Conservation (phyloP, 106 monocot genomes). For the Acorus calamus region DNA sequence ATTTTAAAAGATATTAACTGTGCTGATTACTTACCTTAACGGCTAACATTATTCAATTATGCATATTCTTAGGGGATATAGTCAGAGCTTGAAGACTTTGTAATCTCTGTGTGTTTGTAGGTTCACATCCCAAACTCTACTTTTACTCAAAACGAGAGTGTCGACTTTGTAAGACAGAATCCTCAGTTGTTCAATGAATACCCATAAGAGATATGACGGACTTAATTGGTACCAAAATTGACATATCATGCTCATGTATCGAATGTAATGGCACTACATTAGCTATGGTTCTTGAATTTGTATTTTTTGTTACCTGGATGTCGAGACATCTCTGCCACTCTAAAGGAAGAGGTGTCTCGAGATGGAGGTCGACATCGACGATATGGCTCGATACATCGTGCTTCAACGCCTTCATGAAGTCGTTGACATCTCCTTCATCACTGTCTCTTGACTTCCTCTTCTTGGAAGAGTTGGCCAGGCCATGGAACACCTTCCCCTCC, state of each 20-base stretch:
- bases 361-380: constrained; percentile 36
- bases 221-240: neutral
- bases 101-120: too few species aligned
- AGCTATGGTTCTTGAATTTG: neutral
- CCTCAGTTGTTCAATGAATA: too few species aligned
- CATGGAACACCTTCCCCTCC: constrained; percentile 8
- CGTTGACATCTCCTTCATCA: neutral
- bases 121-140: too few species aligned
- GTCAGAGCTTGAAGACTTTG: too few species aligned
- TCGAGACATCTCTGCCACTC: constrained; percentile 79
- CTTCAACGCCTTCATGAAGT: constrained; percentile 7
- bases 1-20: too few species aligned
- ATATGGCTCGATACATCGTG: neutral
- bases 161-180: too few species aligned
- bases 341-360: constrained; percentile 51
- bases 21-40: too few species aligned
- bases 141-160: too few species aligned
- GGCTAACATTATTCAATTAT: too few species aligned
- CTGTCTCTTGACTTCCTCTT: constrained; percentile 36
- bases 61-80: too few species aligned
- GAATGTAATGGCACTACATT: neutral
- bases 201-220: too few species aligned
- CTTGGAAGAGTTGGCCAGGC: constrained; percentile 14
- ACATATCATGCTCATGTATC: neutral
- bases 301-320: constrained; percentile 31